These are phyloP conservation scores for Panaeolus cyanescens DNA, from an alignment of 768 basidiomycete genomes.

Conservation along the genomic window DNA sequence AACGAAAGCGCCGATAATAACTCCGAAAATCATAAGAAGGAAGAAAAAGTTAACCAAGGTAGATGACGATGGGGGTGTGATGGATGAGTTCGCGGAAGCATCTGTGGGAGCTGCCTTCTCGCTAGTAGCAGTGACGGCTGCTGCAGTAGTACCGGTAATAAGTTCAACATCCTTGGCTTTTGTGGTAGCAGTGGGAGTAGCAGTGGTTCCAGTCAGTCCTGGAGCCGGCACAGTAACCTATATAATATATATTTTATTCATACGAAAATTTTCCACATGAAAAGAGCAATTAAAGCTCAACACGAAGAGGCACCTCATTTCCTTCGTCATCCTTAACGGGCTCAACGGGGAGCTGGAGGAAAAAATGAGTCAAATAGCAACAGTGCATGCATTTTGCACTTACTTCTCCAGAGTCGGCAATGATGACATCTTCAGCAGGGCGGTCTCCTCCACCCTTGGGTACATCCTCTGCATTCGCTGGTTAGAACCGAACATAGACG, in stretches of 20 bases:
- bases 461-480: conserved; percentile 61
- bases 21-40: conserved; percentile 44
- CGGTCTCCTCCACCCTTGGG: conserved; percentile 71
- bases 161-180: conserved; percentile 12
- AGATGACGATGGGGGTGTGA: conserved; percentile 6
- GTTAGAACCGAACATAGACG: background rate
- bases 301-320: conserved; percentile 90
- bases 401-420: conserved; percentile 90
- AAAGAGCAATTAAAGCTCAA: conserved; percentile 80
- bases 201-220: conserved; percentile 15
- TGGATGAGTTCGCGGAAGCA: conserved; percentile 3
- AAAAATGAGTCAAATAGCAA: conserved; percentile 11
- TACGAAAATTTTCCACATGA: conserved; percentile 38
- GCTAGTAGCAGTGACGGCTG: conserved; percentile 11
- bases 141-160: conserved; percentile 11
- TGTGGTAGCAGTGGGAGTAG: conserved; percentile 14
- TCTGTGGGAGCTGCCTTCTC: conserved; percentile 9
- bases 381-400: conserved; percentile 8
- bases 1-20: conserved; percentile 44
- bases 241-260: conserved; percentile 56
- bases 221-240: conserved; percentile 18
- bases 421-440: conserved; percentile 76
- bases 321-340: conserved; percentile 59
- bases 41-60: conserved; percentile 34
- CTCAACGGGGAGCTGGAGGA: conserved; percentile 53